Conservation (phyloP, 2,329 filamentous ascomycete species). For the Beauveria caledonica region DNA sequence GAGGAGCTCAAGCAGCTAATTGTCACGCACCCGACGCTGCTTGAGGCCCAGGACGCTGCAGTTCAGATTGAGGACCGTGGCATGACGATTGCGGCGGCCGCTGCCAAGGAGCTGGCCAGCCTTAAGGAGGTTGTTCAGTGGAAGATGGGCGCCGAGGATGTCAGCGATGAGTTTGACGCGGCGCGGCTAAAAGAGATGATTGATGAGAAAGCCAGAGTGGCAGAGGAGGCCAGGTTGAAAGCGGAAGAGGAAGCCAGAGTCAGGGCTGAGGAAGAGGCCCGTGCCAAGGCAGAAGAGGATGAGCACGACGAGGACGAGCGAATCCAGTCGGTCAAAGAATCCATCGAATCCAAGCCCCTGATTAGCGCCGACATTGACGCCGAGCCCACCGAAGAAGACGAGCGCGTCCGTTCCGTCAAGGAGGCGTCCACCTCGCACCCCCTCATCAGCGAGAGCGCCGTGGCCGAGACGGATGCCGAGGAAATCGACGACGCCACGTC, state of each 20-base stretch:
- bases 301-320: conserved; percentile 12
- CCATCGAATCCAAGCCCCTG: conserved; percentile 4
- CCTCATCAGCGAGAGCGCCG: neutral
- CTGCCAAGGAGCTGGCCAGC: conserved; percentile 69
- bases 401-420: neutral
- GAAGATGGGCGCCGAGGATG: conserved; percentile 72
- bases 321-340: conserved; percentile 16
- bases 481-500: neutral
- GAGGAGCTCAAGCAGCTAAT: conserved; percentile 71
- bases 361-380: neutral
- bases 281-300: conserved; percentile 20
- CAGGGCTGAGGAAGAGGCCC: conserved; percentile 15
- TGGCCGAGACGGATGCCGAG: neutral
- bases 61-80: conserved; percentile 66
- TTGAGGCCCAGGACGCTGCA: conserved; percentile 57
- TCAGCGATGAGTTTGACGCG: conserved; percentile 69
- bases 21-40: conserved; percentile 62
- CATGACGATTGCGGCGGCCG: conserved; percentile 70
- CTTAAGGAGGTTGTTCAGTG: conserved; percentile 78
- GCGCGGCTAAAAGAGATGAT: conserved; percentile 50
- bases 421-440: neutral
- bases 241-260: conserved; percentile 15
- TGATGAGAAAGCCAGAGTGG: conserved; percentile 19
- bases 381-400: neutral
- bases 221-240: conserved; percentile 23